Base-by-base conservation (phyloP, 352 stramenopile genomes). In the Phytophthora quininea region DNA sequence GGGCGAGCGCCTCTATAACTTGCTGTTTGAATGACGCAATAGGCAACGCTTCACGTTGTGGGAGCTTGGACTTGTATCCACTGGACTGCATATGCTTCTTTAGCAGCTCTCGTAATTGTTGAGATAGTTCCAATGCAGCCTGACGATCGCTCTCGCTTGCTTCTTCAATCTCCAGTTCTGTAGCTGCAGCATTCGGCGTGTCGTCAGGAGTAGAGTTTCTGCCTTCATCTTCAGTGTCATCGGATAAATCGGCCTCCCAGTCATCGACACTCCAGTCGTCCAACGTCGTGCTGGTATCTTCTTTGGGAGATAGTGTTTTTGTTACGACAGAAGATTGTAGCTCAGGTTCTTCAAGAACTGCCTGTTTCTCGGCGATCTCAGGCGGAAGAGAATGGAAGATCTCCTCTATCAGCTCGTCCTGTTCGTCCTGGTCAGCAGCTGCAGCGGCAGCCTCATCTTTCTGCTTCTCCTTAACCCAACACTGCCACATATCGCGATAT, bases 401-500 rank as follows among this genome's bases (percentile, higher is more conserved):
- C 3, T 77, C 71, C 29, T 80, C 73, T 12, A 93, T 46, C 2
- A 91, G 50, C 15, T 76, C 57, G 33, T 93, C 80, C 40, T 91
- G 82, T 48, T 82, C 75, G 12, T 84, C 63, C 7, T 76, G 82
- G 50, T 80, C 54, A 5, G 72, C 66, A 5, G 79, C 77, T 7
- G 69, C 68, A 7, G 67, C 71, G 14, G 74, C 74, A 3, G 71
- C 73, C 0, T 76, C 73, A 15, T 67, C 60, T 7, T 77, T 58
- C 15, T 89, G 68, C 38, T 84, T 72, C 14, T 74, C 65, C 0
- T 77, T 72, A 2, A 79, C 69, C 86, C 86, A 95, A n/a, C 60
- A 43, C 27, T 89, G 70, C 95, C 95, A 98, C 71, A 98, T 78
- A 3, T 91, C 82, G 7, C 90, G 87, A 59, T 97, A 97, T 12